These are phyloP conservation scores for Daldinia decipiens DNA, from an alignment of 495 filamentous ascomycete species.

Conservation along the genomic window DNA sequence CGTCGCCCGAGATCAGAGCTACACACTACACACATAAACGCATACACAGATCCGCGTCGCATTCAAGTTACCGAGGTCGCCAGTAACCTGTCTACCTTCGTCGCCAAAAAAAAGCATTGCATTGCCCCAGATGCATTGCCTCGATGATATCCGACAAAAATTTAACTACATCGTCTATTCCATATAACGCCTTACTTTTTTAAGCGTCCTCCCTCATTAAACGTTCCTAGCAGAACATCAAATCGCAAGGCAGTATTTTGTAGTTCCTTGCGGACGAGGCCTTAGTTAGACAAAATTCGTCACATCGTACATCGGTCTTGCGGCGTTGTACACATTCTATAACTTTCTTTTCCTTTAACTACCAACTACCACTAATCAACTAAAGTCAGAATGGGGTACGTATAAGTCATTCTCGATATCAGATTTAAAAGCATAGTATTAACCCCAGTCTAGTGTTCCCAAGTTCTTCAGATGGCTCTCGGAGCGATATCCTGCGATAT, in stretches of 20 bases:
- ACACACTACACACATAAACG: background rate
- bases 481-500: slow-evolving; percentile 98
- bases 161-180: slow-evolving; percentile 20
- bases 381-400: slow-evolving; percentile 38
- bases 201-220: background rate
- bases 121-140: slow-evolving; percentile 35
- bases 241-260: slow-evolving; percentile 8
- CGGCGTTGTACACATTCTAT: background rate
- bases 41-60: slow-evolving; percentile 15
- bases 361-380: slow-evolving; percentile 3
- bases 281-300: background rate
- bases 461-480: slow-evolving; percentile 96
- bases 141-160: slow-evolving; percentile 1
- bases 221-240: background rate
- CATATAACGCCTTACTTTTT: slow-evolving; percentile 23
- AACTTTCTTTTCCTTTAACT: background rate
- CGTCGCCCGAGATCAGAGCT: slow-evolving; percentile 2
- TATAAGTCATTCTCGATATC: slow-evolving; percentile 9
- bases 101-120: slow-evolving; percentile 5
- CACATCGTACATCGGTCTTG: background rate
- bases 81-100: background rate
- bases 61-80: slow-evolving; percentile 17
- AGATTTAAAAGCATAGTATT: background rate
- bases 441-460: slow-evolving; percentile 80
- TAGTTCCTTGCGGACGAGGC: background rate